Base-by-base conservation (phyloP, 495 filamentous ascomycete genomes). In the Aspergillus sclerotiicarbonarius region DNA sequence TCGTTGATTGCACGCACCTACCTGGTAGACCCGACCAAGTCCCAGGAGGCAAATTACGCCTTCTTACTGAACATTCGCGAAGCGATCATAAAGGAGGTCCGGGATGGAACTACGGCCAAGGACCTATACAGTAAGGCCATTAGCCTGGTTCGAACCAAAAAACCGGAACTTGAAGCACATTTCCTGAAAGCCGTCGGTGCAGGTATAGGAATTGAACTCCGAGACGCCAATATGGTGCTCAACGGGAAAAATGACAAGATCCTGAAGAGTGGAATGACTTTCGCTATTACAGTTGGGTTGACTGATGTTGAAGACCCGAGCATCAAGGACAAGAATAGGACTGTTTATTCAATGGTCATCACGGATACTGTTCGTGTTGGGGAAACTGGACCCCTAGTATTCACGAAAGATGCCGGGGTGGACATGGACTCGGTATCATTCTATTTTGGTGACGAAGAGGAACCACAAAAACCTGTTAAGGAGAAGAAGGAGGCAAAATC, bases 241-340 rank as follows among this genome's bases (percentile, higher is more conserved):
- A 96, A 89, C 66, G 87, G 78, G 53, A 97, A 97, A 74, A 96
- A 90, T 68, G 84, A 77, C 21, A 80, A 92, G 13, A 80, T 84
- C 25, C 71, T 99, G 51, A 94, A 90, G 68, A 95, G 96, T 68
- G 95, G 95, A 61, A 99, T 98, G 94, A 98, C 95, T 4, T 80
- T 99, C 43, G 88, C 85, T 65, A 81, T 99, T 60, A 90, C 87
- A 8, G 88, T 92, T 39, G 92, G 94, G 1, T 87, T 99, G 71
- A 87, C 80, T 53, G 92, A 97, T 67, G 79, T 99, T 19, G 82
- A 90, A 66, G 95, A 98, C 62, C 80, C 85, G 8, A 84, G 85
- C 18, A 82, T 90, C 0, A 90, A 92, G 69, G 91, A 94, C 62
- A 90, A 91, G 76, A 89, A 89, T 66, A 92, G 87, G 69, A 88